phyloP scores from a whole-genome alignment of 768 basidiomycete genomes.

The Daedaleopsis sinensis region DNA sequence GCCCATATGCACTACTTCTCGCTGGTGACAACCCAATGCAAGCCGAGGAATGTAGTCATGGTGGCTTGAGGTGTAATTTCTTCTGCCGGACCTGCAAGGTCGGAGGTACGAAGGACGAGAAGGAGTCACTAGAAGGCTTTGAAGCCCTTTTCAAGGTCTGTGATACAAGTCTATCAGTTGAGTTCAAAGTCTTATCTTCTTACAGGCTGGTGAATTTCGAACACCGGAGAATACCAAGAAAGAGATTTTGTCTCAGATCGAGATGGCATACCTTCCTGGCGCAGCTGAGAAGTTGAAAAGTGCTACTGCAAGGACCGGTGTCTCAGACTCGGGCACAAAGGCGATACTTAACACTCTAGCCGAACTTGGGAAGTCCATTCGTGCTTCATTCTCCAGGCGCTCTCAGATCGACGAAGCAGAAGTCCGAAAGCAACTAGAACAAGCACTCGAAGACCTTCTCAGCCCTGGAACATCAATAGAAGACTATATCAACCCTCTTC shows the following conservation, averaged over 20 bases:
- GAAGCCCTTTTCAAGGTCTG: background rate
- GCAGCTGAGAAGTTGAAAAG: background rate
- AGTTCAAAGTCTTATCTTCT: background rate
- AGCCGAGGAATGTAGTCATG: slow-evolving; percentile 5
- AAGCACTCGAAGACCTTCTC: background rate
- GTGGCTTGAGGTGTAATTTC: background rate
- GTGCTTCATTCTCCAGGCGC: too few relatives aligned
- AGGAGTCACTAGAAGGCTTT: background rate
- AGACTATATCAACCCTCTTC: slow-evolving; percentile 1
- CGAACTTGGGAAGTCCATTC: too few relatives aligned
- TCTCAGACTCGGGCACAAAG: background rate
- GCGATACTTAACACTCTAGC: background rate
- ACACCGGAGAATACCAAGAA: background rate
- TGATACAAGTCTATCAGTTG: background rate
- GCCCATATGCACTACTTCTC: background rate
- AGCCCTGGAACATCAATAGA: too few relatives aligned
- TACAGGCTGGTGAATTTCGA: background rate
- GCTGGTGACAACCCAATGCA: slow-evolving; percentile 12
- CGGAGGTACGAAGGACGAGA: slow-evolving; percentile 1
- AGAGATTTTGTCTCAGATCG: background rate
- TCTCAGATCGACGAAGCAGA: too few relatives aligned
- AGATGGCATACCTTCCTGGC: background rate
- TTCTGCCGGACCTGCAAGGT: slow-evolving; percentile 6
- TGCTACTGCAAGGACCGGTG: background rate
- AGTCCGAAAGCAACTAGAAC: background rate